Evolutionary conservation across 768 basidiomycete genomes (phyloP), one percentile per base, ranked within the genome.

Genomic region (Russula virescens): DNA sequence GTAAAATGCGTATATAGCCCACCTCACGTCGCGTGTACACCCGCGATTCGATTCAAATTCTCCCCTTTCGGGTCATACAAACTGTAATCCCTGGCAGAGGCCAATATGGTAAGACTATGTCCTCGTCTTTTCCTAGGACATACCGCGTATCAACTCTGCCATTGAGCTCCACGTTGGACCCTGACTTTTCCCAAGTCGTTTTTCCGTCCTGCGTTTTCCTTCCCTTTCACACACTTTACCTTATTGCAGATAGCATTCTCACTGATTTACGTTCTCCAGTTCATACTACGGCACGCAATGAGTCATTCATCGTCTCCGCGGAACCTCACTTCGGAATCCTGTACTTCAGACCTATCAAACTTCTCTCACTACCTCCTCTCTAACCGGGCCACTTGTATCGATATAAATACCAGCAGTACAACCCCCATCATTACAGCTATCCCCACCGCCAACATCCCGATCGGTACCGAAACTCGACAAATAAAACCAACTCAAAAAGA

Each of bases 121-220:
- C 81, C 81, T 83, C 81, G 80, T 81, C 81, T 83, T 83, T 83
- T 83, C 83, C 81, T 82, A 83, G 82, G 81, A 81, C 78, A 78
- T 80, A 81, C 82, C 77, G 81, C 81, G 80, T 79, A 71, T 70
- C 73, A 73, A 75, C 77, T 19, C 51, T 0, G 11, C 10, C 2
- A 4, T 35, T 52, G 65, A 63, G 42, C 61, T 59, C 47, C 64
- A 43, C 57, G 66, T 68, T 66, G 61, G 65, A 48, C 2, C 47
- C 18, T 45, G 42, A 60, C 67, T 61, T 65, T 60, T 68, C 50
- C 58, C 59, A 65, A 66, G 67, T 66, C 51, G 13, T 45, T 11
- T 48, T 25, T 25, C 7, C 60, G 57, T 31, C 16, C 34, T 7
- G 13, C 13, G 3, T 47, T 10, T 14, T 25, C 18, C 35, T 2